Base-by-base conservation (phyloP, 208 protist species). In the Strigomonas galati region DNA sequence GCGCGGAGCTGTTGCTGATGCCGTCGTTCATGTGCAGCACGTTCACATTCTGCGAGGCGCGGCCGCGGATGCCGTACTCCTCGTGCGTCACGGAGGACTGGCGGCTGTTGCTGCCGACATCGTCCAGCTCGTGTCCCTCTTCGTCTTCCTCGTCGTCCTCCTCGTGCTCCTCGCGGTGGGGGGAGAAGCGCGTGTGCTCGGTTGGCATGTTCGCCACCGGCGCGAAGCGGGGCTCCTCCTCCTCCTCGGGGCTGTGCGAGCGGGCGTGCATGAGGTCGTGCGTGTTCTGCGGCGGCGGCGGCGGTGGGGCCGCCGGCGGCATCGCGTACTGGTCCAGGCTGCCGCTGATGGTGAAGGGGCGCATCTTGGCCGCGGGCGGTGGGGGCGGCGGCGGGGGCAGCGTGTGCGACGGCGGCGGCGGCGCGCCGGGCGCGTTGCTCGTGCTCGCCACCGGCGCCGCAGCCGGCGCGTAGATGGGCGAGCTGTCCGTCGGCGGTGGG, bases 181-280 rank as follows among this genome's bases (percentile, higher is more conserved):
- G 40, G 1, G 65, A 2, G 46, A 46, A 40, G 48, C 26, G 40
- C 37, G 23, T 30, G 23, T 26, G 5, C 54, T 59, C 24, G 4
- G 54, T 59, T 4, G 27, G 54, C 21, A 59, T 28, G 27, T 21
- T 28, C 23, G 7, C 54, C 54, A 59, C 24, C 30, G 54, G 54
- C 15, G 15, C 14, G 7, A 59, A 30, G 27, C 30, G 24, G 14
- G 27, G 17, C 15, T 21, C 27, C 14, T 7, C n/a, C 7, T 14
- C 49, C 49, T 30, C 49, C 49, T 12, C 26, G n/a, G 14, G 6
- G 37, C 35, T 40, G 7, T 10, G 35, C 35, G 7, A 40, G 35
- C 35, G 35, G 35, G 14, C 14, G 60, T 69, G 65, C 32, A 72
- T 67, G 4, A 74, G 71, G 23, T 75, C 71, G 5, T 68, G 63